Evolutionary conservation across 495 filamentous ascomycete species (phyloP).

Genomic region (Penicillium maclennaniae): DNA sequence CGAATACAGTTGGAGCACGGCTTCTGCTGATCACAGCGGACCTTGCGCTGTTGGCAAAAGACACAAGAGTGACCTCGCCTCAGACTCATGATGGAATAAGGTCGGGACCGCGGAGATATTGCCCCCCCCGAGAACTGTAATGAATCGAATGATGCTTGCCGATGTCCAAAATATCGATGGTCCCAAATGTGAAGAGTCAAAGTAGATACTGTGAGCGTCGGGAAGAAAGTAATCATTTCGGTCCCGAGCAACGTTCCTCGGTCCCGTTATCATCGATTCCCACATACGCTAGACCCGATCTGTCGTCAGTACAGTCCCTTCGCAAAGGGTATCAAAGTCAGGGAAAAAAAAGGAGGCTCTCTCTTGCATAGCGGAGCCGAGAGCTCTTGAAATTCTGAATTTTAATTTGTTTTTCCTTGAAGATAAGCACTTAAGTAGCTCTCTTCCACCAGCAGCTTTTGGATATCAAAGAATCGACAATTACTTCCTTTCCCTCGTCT

Average conservation of each 20-base stretch:
- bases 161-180: background rate
- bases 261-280: background rate
- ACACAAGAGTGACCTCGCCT: constrained; percentile 17
- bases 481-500: background rate
- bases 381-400: background rate
- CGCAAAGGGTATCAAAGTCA: background rate
- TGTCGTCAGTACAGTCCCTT: background rate
- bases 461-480: background rate
- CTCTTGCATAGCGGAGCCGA: background rate
- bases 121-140: background rate
- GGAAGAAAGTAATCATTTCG: background rate
- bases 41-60: constrained; percentile 33
- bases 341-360: background rate
- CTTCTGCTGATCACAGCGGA: constrained; percentile 33
- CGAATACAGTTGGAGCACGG: constrained; percentile 33
- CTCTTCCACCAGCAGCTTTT: background rate
- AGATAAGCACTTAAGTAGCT: too few species aligned
- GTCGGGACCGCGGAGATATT: background rate
- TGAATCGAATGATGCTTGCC: background rate
- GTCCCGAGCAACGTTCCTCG: background rate
- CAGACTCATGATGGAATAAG: background rate
- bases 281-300: background rate
- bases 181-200: background rate
- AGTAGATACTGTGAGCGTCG: background rate
- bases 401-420: too few species aligned